Percentiles rank a stretch among this genome's conserved stretches.
phyloP scores from a whole-genome alignment of 345 rosid genomes.

The Eucalyptus sp. region DNA sequence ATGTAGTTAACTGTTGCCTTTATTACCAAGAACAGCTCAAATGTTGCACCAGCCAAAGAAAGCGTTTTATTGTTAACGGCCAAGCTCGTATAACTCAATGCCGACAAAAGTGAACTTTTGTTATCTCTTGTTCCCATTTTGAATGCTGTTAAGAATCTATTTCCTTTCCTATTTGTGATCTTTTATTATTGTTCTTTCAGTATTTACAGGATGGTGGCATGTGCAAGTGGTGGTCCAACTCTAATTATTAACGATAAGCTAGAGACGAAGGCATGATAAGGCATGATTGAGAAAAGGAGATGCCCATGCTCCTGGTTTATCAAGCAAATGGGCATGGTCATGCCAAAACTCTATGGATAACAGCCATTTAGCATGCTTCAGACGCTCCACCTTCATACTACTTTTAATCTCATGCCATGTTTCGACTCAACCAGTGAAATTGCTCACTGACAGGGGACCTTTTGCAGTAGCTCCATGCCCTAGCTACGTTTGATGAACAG shows the following conservation, averaged over 20 bases:
- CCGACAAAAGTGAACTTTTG: not conserved
- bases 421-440: not conserved
- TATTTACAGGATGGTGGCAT: not conserved
- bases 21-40: not conserved
- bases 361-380: not conserved
- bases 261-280: not conserved
- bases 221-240: not conserved
- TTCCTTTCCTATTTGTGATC: not conserved
- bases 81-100: not conserved
- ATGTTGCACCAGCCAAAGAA: not conserved
- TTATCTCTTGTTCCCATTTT: not conserved
- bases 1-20: not conserved
- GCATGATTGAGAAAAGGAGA: not conserved
- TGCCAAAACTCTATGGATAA: not conserved
- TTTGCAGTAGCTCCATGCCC: not conserved
- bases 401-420: not conserved
- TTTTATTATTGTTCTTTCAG: not conserved
- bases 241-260: not conserved
- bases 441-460: not conserved
- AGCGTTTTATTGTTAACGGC: not conserved
- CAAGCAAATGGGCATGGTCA: constrained; percentile 1
- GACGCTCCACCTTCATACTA: not conserved
- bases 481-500: not conserved
- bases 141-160: not conserved
- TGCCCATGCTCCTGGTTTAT: not conserved